Conservation (phyloP, 139 green algal species). For the Mychonastes homosphaera region DNA sequence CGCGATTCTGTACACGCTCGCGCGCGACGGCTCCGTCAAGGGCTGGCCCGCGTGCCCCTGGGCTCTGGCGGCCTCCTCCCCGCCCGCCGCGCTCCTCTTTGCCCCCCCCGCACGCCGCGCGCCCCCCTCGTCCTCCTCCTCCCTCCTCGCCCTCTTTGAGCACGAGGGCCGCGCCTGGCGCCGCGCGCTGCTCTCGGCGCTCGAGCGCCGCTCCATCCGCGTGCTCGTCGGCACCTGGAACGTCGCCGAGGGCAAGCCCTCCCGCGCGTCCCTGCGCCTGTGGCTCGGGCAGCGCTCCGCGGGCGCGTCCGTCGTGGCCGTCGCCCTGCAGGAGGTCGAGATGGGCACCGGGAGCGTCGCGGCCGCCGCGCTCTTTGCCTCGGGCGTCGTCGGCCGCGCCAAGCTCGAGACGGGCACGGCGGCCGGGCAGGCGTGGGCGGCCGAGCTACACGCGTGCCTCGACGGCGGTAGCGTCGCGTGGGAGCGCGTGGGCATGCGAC, state of each 20-base stretch:
- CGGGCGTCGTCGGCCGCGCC: too few species aligned
- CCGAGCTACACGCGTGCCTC: slow-evolving; percentile 31
- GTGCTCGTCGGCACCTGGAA: slow-evolving; percentile 78
- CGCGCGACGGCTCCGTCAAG: neutral
- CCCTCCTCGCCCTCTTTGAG: neutral
- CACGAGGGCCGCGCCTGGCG: too few species aligned
- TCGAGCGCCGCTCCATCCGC: slow-evolving; percentile 29
- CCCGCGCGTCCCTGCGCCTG: slow-evolving; percentile 20
- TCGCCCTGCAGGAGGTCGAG: slow-evolving; percentile 76
- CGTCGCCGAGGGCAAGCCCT: slow-evolving; percentile 49
- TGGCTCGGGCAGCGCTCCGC: slow-evolving; percentile 37
- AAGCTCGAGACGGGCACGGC: too few species aligned
- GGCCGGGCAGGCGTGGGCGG: slow-evolving; percentile 22
- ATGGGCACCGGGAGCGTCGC: slow-evolving; percentile 68
- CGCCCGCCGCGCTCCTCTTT: neutral
- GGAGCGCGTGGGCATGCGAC: slow-evolving; percentile 53
- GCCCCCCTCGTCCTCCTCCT: neutral
- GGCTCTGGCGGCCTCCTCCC: neutral
- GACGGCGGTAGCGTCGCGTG: slow-evolving; percentile 21
- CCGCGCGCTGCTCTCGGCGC: slow-evolving; percentile 19
- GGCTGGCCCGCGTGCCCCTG: neutral
- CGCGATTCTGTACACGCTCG: neutral
- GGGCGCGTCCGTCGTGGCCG: slow-evolving; percentile 38
- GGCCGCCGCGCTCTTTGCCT: slow-evolving; percentile 37
- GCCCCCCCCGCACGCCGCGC: neutral